phyloP scores from a whole-genome alignment of 352 stramenopile genomes.

The Pythium phragmiticola region DNA sequence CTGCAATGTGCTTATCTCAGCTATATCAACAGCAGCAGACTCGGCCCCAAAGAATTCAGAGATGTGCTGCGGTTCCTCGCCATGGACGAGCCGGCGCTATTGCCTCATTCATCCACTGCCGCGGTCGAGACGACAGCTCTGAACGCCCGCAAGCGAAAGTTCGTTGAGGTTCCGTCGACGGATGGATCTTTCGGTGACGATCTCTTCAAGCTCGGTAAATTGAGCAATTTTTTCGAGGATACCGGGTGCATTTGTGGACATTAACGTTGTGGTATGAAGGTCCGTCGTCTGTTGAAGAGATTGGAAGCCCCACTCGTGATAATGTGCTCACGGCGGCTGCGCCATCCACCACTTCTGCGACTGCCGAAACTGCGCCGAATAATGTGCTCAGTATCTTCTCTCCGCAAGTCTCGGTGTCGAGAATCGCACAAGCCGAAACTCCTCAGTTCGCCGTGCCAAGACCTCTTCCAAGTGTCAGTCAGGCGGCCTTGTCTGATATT shows the following conservation, averaged over 20 bases:
- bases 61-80: constrained; percentile 82
- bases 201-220: constrained; percentile 39
- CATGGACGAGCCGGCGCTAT: constrained; percentile 78
- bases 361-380: constrained; percentile 31
- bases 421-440: constrained; percentile 4
- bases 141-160: constrained; percentile 72
- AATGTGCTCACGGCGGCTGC: constrained; percentile 37
- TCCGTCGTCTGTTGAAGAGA: constrained; percentile 47
- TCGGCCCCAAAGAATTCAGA: constrained; percentile 83
- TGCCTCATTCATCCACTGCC: constrained; percentile 52
- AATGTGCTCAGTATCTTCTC: constrained; percentile 85
- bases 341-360: constrained; percentile 8
- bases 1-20: constrained; percentile 48
- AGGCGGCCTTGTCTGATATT: constrained; percentile 28
- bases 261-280: constrained; percentile 25
- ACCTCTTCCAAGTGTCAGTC: not conserved
- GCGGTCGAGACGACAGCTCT: constrained; percentile 35
- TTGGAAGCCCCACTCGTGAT: constrained; percentile 37
- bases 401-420: constrained; percentile 19
- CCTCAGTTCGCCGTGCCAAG: constrained; percentile 11
- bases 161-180: constrained; percentile 59
- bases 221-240: not conserved
- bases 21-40: constrained; percentile 75
- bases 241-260: not conserved
- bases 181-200: constrained; percentile 27